Conservation (phyloP, 2,329 filamentous ascomycete species). For the Chaetothyriales sp. region DNA sequence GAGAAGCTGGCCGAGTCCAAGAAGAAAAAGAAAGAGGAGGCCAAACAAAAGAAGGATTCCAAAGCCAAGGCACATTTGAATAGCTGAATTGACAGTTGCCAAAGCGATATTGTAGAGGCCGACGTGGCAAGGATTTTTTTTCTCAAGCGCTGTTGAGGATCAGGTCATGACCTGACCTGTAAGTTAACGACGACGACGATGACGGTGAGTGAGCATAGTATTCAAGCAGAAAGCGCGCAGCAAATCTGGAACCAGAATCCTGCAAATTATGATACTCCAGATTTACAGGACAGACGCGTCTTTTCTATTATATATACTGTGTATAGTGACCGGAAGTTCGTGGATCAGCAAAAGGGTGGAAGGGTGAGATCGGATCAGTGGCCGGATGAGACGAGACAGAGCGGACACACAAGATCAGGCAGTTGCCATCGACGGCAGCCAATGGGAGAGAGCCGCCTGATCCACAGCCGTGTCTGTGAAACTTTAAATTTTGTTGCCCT, state of each 20-base stretch:
- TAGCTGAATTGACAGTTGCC: not conserved
- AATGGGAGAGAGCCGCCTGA: conserved; percentile 1
- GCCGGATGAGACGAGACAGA: conserved; percentile 9
- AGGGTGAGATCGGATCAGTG: not conserved
- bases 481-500: not conserved
- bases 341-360: not conserved
- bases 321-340: no score
- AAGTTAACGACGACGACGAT: not conserved
- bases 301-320: no score
- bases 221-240: not conserved
- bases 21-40: conserved; percentile 87
- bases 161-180: no score
- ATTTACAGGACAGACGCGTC: no score
- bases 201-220: not conserved
- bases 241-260: not conserved
- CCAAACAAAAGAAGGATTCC: conserved; percentile 83
- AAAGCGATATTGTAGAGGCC: no score
- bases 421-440: conserved; percentile 1
- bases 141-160: no score
- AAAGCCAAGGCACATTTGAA: conserved; percentile 69
- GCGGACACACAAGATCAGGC: conserved; percentile 6
- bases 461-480: not conserved
- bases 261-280: no score
- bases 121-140: no score
- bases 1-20: conserved; percentile 84